Percentiles rank a stretch among this genome's conserved stretches.
phyloP scores from a whole-genome alignment of 2,329 filamentous ascomycete genomes.

The Cladophialophora psammophila region DNA sequence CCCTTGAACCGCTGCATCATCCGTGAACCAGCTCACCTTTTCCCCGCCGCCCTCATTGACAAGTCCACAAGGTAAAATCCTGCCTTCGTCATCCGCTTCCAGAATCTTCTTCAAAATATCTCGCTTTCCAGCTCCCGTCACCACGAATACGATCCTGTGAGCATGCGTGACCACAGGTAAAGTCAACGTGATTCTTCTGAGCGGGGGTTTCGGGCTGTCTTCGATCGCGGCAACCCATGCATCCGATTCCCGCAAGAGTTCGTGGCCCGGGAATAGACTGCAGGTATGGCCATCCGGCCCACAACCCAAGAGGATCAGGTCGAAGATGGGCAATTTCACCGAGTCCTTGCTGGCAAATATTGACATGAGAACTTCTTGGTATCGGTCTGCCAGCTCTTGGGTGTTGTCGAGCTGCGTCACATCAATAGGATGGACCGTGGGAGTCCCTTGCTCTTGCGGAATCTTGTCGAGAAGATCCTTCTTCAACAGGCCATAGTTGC shows the following conservation, averaged over 20 bases:
- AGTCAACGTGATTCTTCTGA: conserved; percentile 88
- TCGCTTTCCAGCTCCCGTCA: conserved; percentile 88
- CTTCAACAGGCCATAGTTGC: conserved; percentile 91
- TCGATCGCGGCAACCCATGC: conserved; percentile 93
- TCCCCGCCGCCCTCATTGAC: conserved; percentile 86
- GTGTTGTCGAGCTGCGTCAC: conserved; percentile 71
- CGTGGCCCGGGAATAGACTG: conserved; percentile 91
- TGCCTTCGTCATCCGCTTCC: conserved; percentile 71
- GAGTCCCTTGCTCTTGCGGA: conserved; percentile 69
- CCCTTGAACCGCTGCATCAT: conserved; percentile 82
- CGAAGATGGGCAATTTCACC: conserved; percentile 93
- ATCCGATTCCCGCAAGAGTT: conserved; percentile 81
- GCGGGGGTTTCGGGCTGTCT: conserved; percentile 93
- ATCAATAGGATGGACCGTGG: conserved; percentile 82
- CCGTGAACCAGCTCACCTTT: conserved; percentile 94
- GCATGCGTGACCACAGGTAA: conserved; percentile 89
- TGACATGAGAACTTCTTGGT: conserved; percentile 85
- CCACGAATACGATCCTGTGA: conserved; percentile 86
- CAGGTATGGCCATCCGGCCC: conserved; percentile 97
- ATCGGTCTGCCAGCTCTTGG: conserved; percentile 91
- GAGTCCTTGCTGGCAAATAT: conserved; percentile 92
- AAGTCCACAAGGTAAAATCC: conserved; percentile 80
- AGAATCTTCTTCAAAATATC: conserved; percentile 93
- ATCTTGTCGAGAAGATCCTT: conserved; percentile 88
- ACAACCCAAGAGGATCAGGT: conserved; percentile 89